Base-by-base conservation (phyloP, 768 basidiomycete genomes). In the Suillus clintonianus region DNA sequence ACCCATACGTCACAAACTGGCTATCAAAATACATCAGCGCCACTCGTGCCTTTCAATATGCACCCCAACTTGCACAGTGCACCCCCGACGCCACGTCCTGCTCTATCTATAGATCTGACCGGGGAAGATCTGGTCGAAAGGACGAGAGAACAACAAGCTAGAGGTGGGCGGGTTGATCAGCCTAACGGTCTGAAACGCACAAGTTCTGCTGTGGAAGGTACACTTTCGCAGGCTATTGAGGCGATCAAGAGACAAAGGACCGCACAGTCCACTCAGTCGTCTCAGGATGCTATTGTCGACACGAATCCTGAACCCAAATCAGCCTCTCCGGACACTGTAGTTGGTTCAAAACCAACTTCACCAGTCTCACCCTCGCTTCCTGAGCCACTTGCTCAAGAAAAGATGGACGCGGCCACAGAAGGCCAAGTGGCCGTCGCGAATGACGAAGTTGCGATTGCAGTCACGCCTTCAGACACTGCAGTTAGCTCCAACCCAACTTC, bases 21-120 rank as follows among this genome's bases (percentile, higher is more conserved):
- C 17, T 53, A 60, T 22, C 66, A 41, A 24, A 54, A 17, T 19
- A 24, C 36, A 41, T 60, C 68, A 24, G 68, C 62, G 10, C 41
- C 59, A 15, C 50, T 66, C 3, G 15, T 39, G 3, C 22, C 55
- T 56, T 37, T 41, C 17, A 11, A 27, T 13, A 13, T 34, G n/a
- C 32, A 53, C 19, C 30, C 51, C 30, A 41, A 57, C 17, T 27
- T 4, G 11, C 10, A 57, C 2, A 8, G 39, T 19, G 5, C 17
- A 15, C 47, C 24, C 24, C 24, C 9, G 9, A 39, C 17, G 17
- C 30, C 39, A 19, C 56, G 37, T 41, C 56, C 39, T 57, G 4
- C 10, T 27, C 39, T 41, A 57, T 27, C 3, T 30, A 13, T 57
- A 30, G 39, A 57, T 57, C 10, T 57, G 24, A 41, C 39, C 6